Percentiles rank a stretch among this genome's conserved stretches.
Conservation (phyloP, 2,329 filamentous ascomycete species). For the Diaporthe sp. region DNA sequence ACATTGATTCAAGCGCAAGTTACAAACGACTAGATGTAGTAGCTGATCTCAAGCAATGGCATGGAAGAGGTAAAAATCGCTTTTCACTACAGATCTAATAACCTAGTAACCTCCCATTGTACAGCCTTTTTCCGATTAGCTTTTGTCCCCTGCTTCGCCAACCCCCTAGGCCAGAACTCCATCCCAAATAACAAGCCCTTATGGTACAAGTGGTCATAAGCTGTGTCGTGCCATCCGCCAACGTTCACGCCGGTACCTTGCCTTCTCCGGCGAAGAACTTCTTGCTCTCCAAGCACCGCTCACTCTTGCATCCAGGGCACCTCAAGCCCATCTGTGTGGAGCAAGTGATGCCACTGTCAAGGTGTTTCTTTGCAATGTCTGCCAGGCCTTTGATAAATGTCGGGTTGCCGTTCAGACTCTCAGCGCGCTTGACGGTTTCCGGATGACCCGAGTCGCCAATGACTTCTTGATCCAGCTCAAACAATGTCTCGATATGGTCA, state of each 20-base stretch:
- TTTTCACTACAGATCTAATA: not conserved
- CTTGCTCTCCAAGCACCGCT: conserved; percentile 84
- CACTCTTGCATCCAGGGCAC: conserved; percentile 93
- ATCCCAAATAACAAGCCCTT: not conserved
- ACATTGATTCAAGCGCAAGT: not conserved
- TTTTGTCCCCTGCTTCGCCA: not conserved
- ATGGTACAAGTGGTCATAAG: not conserved
- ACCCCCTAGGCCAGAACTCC: not conserved
- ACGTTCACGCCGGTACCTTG: conserved; percentile 17
- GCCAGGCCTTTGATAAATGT: conserved; percentile 93
- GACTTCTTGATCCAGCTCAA: conserved; percentile 93
- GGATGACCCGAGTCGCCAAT: conserved; percentile 86
- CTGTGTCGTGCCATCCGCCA: not conserved
- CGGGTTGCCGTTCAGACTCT: conserved; percentile 90
- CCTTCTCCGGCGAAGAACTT: conserved; percentile 67
- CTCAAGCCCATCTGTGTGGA: conserved; percentile 89
- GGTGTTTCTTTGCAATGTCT: conserved; percentile 84
- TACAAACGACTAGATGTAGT: not conserved
- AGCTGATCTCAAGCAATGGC: not conserved
- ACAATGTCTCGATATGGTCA: conserved; percentile 98
- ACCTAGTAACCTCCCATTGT: not conserved
- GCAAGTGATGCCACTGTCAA: conserved; percentile 76
- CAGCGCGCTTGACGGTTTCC: conserved; percentile 88
- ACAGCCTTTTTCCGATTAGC: not conserved
- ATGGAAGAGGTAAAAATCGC: not conserved